Evolutionary conservation across 2,329 filamentous ascomycete species (phyloP).

Genomic region (Fusarium transvaalense): DNA sequence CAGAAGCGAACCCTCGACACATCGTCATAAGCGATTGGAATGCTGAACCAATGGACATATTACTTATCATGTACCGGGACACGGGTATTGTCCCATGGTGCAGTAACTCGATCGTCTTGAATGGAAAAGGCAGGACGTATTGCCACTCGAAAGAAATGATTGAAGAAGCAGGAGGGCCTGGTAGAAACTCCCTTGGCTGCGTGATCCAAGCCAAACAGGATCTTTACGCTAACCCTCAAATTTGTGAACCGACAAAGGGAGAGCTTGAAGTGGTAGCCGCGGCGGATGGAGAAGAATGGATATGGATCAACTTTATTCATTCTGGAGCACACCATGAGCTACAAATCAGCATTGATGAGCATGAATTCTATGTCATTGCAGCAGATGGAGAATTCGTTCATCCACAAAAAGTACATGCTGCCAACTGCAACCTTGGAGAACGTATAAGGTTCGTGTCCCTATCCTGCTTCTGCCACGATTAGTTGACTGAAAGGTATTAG

Average conservation of each 20-base stretch:
- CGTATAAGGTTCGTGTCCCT: background rate
- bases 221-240: background rate
- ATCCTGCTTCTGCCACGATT: fast-evolving
- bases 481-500: background rate
- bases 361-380: background rate
- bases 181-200: background rate
- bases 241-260: background rate
- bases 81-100: background rate
- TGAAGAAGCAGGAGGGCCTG: background rate
- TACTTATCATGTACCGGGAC: background rate
- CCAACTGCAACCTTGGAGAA: background rate
- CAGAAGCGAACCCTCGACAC: background rate
- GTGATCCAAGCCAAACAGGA: background rate
- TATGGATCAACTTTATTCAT: constrained; percentile 1
- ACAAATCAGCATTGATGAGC: background rate
- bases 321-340: constrained; percentile 3
- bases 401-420: background rate
- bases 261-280: background rate
- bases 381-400: background rate
- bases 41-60: background rate
- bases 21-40: constrained; percentile 2
- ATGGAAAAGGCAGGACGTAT: background rate
- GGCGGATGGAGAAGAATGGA: background rate
- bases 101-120: background rate
- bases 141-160: background rate